Base-by-base conservation (phyloP, 495 filamentous ascomycete genomes). In the Aspergillus sparsus region DNA sequence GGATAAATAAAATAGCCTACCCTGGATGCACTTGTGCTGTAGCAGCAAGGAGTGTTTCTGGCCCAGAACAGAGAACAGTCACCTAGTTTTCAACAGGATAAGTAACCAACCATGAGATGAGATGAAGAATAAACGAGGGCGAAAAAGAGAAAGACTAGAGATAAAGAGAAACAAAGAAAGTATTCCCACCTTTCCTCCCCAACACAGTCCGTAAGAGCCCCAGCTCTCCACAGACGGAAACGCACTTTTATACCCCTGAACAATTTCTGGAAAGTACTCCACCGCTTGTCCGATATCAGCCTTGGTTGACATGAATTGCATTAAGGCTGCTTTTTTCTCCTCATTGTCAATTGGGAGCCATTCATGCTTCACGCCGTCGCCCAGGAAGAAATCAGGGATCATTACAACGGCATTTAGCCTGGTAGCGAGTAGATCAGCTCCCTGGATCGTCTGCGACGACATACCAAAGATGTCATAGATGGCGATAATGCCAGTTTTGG, bases 401-500 rank as follows among this genome's bases (percentile, higher is more conserved):
- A 82, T 53, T 10, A 81, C 71, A 1, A 80, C 53, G 5, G 71
- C 71, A 41, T 73, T 66, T 5, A 77, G 59, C 10, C 69, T 64
- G 0, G 61, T 56, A 0, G 81, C 77, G 7, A 84, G 72, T 6
- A 78, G 67, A 56, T 85, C 83, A n/a, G 83, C 83, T 36, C 83
- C 83, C 63, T 83, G 81, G 0, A 81, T 60, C 6, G 81, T 83
- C 57, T 84, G 82, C 2, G 68, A 63, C 32, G 74, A 68, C 57
- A 77, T 66, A 46, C 83, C 83, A 62, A 85, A 85, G 65, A 83
- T 70, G 70, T 84, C 83, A 70, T 85, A 83, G 55, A 83, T 66
- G 49, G 76, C 67, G 1, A 85, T 66, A 34, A 85, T 62, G 50
- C 67, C 82, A 16, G 62, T 68, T 12, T 59, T 71, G 35, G 77